phyloP scores from a whole-genome alignment of 202 grass and related monocot genomes.

The Eragrostis tef region DNA sequence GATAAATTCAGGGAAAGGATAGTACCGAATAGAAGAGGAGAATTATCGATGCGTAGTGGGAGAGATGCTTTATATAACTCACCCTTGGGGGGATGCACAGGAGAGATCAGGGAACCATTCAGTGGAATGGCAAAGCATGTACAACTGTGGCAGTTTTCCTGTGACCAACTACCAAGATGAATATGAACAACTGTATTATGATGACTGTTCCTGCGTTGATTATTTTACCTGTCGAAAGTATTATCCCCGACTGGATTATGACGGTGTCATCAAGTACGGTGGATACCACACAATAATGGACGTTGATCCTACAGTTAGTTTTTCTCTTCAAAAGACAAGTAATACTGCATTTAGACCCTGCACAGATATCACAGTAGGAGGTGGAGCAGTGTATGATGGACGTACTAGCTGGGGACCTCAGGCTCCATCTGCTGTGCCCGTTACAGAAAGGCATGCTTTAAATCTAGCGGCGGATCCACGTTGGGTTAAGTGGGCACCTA shows the following conservation, averaged over 20 bases:
- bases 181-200: neutral
- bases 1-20: neutral
- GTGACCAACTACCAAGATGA: neutral
- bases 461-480: no score
- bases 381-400: neutral
- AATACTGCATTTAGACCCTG: neutral
- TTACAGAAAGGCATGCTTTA: no score
- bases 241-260: neutral
- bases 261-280: neutral
- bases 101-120: neutral
- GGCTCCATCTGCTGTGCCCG: no score
- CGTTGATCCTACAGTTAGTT: neutral
- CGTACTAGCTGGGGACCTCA: neutral
- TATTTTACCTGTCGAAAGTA: neutral
- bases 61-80: neutral
- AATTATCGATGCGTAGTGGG: neutral
- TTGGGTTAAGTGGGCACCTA: no score
- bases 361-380: neutral
- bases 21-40: neutral
- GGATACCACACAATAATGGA: neutral
- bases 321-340: neutral
- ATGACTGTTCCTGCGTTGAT: neutral
- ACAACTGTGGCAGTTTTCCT: neutral
- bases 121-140: neutral
- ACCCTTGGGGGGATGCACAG: neutral